Percentiles rank a stretch among this genome's conserved stretches.
Conservation (phyloP, 495 filamentous ascomycete species). For the Hypoxylon intermedium region DNA sequence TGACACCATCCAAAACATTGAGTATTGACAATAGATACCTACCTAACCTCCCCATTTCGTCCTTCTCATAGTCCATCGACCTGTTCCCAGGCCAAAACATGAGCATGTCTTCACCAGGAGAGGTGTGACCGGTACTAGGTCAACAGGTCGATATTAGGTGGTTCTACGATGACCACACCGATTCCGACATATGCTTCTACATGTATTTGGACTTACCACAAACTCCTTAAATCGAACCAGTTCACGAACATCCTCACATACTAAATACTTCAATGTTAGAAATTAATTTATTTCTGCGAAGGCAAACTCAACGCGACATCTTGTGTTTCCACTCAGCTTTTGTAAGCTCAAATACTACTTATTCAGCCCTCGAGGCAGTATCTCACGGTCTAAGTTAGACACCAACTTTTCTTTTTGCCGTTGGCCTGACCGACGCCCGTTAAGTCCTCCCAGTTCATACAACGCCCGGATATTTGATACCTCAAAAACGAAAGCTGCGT, state of each 20-base stretch:
- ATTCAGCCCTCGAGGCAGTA: conserved; percentile 7
- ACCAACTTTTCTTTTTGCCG: conserved; percentile 9
- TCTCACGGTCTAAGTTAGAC: conserved; percentile 17
- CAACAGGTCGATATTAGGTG: neutral
- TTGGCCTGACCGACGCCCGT: conserved; percentile 17
- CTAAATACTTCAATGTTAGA: too few relatives aligned
- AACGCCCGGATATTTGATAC: conserved; percentile 18
- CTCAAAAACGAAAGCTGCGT: conserved; percentile 8
- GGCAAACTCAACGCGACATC: conserved; percentile 1
- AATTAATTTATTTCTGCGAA: conserved; percentile 5
- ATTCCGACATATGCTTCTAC: too few relatives aligned
- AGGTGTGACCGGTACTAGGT: neutral
- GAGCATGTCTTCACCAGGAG: neutral
- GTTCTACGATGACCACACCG: neutral
- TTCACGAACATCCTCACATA: too few relatives aligned
- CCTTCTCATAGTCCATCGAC: neutral
- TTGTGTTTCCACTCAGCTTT: conserved; percentile 1
- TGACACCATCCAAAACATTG: neutral
- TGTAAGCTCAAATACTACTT: neutral
- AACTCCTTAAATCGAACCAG: too few relatives aligned
- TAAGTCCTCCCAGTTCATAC: conserved; percentile 8
- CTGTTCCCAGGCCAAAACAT: neutral
- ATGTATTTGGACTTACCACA: too few relatives aligned
- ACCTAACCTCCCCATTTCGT: neutral
- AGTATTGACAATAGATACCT: neutral